Base-by-base conservation (phyloP, 2,329 filamentous ascomycete species). In the Lasiodiplodia sp. region DNA sequence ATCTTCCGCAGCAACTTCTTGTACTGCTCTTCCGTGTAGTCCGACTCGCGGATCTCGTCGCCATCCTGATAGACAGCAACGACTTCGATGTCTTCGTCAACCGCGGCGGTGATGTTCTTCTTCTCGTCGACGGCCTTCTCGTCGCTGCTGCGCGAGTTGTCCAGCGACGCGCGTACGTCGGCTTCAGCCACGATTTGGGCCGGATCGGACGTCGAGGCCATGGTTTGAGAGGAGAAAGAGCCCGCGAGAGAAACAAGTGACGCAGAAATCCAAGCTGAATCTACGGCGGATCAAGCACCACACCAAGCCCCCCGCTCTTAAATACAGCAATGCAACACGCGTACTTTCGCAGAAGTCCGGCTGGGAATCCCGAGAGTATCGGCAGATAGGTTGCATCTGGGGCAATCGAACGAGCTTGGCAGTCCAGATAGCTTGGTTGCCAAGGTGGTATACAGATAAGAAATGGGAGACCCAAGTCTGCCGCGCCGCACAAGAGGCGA, bases 1-100 rank as follows among this genome's bases (percentile, higher is more conserved):
- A 68, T 68, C 58, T 68, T 68, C 8, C 58, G 49, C 34, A 68
- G 67, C 49, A 68, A 57, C 49, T 56, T 64, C 49, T 49, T 56
- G 58, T 68, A 68, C 25, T 64, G 23, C n/a, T 68, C 67, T 4
- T 60, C 49, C 23, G 67, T 64, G 67, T 68, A 68, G 58, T 68
- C 67, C 18, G 67, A 63, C 38, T 68, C 67, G 49, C 51, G 49
- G 51, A 68, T 56, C 11, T 51, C 58, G 37, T 68, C 67, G 4
- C 57, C 58, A 40, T 51, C 66, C 21, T 34, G 23, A 10, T 55
- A 25, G 31, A 51, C 53, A 53, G 37, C 55, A 11, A 67, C 38
- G 55, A 67, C 53, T n/a, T 67, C 65, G 53, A 58, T 40, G 23
- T 58, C 65, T 25, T 67, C 65, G 34, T 51, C 14, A 10, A 28